Evolutionary conservation across 148 eudicot species (phyloP).

Genomic region (Fagopyrum tataricum): DNA sequence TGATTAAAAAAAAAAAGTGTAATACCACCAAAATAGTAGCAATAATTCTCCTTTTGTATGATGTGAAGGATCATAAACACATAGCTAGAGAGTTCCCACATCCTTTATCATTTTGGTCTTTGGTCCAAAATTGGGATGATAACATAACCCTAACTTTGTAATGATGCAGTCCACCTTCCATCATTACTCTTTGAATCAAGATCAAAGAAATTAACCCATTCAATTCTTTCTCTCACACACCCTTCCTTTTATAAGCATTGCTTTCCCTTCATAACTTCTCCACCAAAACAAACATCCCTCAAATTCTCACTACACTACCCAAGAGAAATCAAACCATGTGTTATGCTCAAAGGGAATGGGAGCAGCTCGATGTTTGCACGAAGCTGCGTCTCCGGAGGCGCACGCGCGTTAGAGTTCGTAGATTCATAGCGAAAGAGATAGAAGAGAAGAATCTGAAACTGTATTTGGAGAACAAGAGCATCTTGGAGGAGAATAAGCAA

Average conservation of each 20-base stretch:
- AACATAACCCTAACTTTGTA: slow-evolving; percentile 5
- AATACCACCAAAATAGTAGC: neutral
- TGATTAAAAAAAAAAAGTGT: neutral
- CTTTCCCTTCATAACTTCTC: neutral
- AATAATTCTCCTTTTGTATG: neutral
- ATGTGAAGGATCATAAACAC: neutral
- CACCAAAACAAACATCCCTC: neutral
- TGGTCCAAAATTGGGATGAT: neutral
- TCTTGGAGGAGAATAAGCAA: slow-evolving; percentile 62
- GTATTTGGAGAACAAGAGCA: slow-evolving; percentile 70
- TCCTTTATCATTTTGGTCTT: neutral
- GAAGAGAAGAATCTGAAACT: slow-evolving; percentile 68
- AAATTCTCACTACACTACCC: neutral
- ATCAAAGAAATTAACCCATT: neutral
- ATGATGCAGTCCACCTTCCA: slow-evolving; percentile 10
- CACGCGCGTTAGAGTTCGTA: neutral
- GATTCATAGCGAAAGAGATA: slow-evolving; percentile 27
- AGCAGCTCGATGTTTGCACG: neutral
- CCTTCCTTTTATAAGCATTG: no score
- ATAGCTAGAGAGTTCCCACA: neutral
- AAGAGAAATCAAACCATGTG: neutral
- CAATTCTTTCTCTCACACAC: neutral
- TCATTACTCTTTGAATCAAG: slow-evolving; percentile 8
- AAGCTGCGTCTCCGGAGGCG: neutral
- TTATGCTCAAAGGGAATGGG: neutral